Base-by-base conservation (phyloP, 441 rosid genomes). In the Erysimum pusillum region DNA sequence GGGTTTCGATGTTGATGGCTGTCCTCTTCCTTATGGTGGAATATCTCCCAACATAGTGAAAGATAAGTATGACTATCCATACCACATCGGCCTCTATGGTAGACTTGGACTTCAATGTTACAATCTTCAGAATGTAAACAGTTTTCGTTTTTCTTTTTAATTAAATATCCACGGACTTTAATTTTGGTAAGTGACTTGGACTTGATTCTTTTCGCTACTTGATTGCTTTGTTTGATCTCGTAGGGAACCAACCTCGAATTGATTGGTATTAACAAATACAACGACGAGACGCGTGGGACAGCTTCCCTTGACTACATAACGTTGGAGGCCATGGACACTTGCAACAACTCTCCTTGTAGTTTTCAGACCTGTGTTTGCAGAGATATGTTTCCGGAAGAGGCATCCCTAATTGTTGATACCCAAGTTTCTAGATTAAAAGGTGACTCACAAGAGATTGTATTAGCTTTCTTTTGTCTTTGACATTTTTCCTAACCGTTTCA, bases 81-180 rank as follows among this genome's bases (percentile, higher is more conserved):
- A 2, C 15, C 0, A 60, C 46, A 2, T 36, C 0, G 64, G 5
- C n/a, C 64, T 60, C 2, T 18, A 9, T 17, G 15, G 31, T 59
- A 60, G 64, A 60, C 10, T 60, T 6, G 64, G 64, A 36, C 64
- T 60, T 60, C 64, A 60, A 45, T 60, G 64, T 36, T 60, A 34
- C 31, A 60, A 17, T 49, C 44, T 39, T 39, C 44, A 9, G 7
- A 11, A 39, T 1, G 44, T 39, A 39, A 9, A 39, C 44, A 39
- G 10, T 39, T 25, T 25, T 25, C 28, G 28, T 1, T 25, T 2
- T 25, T 25, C 28, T 25, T 25, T 25, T 25, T 25, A 22, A 22
- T 22, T 22, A 22, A 22, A 22, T 22, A 22, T 22, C 2, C 25
- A 22, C 2, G 2, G 25, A 22, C 25, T 22, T 22, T 22, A 25